Evolutionary conservation across 2,329 filamentous ascomycete genomes (phyloP).

Genomic region (Phialophora chinensis): DNA sequence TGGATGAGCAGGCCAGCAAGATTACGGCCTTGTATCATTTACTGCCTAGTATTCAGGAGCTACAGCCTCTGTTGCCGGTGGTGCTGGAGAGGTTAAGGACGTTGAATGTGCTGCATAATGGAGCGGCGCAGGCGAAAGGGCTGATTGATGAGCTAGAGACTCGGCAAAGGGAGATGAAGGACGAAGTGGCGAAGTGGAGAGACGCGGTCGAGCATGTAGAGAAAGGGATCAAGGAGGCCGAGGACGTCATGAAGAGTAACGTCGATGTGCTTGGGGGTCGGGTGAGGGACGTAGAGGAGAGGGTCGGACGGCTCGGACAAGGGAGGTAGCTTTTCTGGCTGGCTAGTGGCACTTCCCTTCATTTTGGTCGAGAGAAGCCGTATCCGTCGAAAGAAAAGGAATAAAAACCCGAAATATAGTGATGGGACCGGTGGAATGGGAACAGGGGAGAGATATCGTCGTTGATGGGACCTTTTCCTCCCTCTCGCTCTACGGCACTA

Average conservation of each 20-base stretch:
- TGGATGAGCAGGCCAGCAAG: constrained; percentile 75
- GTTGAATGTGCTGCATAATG: constrained; percentile 81
- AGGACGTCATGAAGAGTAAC: constrained; percentile 75
- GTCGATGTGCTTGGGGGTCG: constrained; percentile 84
- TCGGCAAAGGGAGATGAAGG: constrained; percentile 79
- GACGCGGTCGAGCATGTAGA: constrained; percentile 82
- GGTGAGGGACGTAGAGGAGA: constrained; percentile 84
- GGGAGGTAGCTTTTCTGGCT: neutral
- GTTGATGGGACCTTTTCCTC: neutral
- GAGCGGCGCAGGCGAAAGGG: constrained; percentile 80
- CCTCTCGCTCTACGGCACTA: constrained; percentile 11
- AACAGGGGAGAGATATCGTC: neutral
- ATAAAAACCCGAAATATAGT: neutral
- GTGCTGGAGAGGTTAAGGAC: constrained; percentile 85
- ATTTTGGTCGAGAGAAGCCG: neutral
- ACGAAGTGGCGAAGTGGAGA: constrained; percentile 85
- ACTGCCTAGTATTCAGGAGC: constrained; percentile 82
- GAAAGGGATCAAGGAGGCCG: constrained; percentile 71
- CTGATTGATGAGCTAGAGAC: constrained; percentile 78
- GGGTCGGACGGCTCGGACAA: constrained; percentile 54
- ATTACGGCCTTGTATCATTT: constrained; percentile 91
- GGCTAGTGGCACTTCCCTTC: neutral
- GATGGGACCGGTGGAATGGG: neutral
- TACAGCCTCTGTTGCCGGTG: constrained; percentile 82
- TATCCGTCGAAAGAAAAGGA: neutral